Evolutionary conservation across 805 yeast species (phyloP).

Genomic region (Cyberlindnera amylophila): DNA sequence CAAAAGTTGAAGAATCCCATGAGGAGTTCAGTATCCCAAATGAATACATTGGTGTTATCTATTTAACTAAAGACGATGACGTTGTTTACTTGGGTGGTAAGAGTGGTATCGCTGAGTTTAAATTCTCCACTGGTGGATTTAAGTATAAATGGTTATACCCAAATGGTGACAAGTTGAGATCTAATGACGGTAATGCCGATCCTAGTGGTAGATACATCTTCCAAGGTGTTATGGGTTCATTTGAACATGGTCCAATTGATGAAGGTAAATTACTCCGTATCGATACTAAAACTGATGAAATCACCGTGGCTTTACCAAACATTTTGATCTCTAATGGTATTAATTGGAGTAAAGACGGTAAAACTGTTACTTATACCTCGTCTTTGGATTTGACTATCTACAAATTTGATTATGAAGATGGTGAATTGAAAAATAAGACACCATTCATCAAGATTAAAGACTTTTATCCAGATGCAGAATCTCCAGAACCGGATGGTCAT

Average conservation of each 20-base stretch:
- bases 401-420: constrained; percentile 43
- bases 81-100: constrained; percentile 58
- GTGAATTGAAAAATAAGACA: constrained; percentile 35
- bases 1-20: constrained; percentile 29
- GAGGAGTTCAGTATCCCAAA: constrained; percentile 36
- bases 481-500: constrained; percentile 81
- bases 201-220: constrained; percentile 66
- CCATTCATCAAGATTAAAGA: constrained; percentile 37
- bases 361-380: constrained; percentile 49
- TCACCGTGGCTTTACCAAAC: constrained; percentile 34
- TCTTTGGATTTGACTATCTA: constrained; percentile 45
- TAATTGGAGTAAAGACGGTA: constrained; percentile 45
- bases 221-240: constrained; percentile 77
- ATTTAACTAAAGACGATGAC: constrained; percentile 50
- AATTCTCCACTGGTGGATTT: constrained; percentile 39
- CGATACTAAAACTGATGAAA: constrained; percentile 29
- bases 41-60: constrained; percentile 67
- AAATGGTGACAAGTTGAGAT: constrained; percentile 40
- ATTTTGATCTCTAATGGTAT: constrained; percentile 63
- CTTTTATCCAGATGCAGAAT: constrained; percentile 23
- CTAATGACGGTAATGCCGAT: constrained; percentile 83
- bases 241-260: constrained; percentile 32
- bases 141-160: constrained; percentile 36
- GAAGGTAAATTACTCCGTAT: constrained; percentile 55
- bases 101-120: constrained; percentile 57